A percentile compares a stretch with the other conserved stretches of the same genome.
phyloP scores from a whole-genome alignment of 768 basidiomycete species.

The Suillus cothurnatus region DNA sequence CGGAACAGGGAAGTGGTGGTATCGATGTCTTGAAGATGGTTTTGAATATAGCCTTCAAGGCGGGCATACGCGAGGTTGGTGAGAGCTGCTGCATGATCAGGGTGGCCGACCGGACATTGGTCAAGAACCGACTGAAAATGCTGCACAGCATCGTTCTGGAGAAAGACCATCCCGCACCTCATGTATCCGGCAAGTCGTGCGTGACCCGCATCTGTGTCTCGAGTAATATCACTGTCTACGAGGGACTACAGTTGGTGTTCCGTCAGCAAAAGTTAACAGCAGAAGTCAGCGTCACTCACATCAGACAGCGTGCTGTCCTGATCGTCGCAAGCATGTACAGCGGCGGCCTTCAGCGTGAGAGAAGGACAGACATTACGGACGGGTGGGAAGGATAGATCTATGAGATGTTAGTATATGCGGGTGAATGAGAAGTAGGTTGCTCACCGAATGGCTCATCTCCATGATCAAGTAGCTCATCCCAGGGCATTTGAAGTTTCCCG shows the following conservation, averaged over 20 bases:
- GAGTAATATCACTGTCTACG: neutral
- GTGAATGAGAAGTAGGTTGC: neutral
- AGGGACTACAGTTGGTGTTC: neutral
- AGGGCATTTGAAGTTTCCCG: neutral
- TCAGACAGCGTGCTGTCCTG: neutral
- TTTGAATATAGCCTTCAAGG: neutral
- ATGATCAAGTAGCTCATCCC: neutral
- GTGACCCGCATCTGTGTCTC: neutral
- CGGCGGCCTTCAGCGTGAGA: neutral
- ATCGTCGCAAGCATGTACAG: neutral
- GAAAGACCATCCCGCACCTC: neutral
- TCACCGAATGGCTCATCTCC: neutral
- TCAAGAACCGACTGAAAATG: neutral
- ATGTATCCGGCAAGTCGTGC: neutral
- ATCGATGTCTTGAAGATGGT: neutral
- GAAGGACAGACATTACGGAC: neutral
- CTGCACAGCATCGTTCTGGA: neutral
- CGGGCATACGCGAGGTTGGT: conserved; percentile 7
- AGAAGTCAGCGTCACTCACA: neutral
- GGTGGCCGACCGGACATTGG: neutral
- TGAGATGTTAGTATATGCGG: neutral
- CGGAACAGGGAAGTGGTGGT: neutral
- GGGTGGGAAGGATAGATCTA: neutral
- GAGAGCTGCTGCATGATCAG: no score
- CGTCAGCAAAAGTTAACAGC: neutral